Percentiles rank a stretch among this genome's conserved stretches.
Conservation (phyloP, 1,284 basidiomycete species). For the Rugosomyces carneus region DNA sequence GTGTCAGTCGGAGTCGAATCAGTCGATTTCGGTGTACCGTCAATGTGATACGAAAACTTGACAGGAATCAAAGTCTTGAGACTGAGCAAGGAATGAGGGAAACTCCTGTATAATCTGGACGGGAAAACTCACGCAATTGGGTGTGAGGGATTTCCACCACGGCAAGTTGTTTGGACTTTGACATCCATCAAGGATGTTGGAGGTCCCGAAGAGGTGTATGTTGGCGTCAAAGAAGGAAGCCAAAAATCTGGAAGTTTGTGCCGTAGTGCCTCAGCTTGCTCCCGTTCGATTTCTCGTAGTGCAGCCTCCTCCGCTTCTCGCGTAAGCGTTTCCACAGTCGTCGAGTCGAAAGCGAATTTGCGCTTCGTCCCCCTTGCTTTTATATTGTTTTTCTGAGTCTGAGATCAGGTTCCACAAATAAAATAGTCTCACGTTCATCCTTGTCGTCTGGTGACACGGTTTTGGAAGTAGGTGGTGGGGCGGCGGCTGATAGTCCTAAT, state of each 20-base stretch:
- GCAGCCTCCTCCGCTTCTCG: slow-evolving; percentile 83
- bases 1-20: slow-evolving; percentile 37
- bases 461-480: slow-evolving; percentile 29
- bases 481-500: slow-evolving; percentile 52
- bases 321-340: slow-evolving; percentile 64
- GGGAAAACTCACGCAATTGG: slow-evolving; percentile 54
- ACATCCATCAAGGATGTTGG: slow-evolving; percentile 67
- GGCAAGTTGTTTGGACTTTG: slow-evolving; percentile 83
- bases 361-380: slow-evolving; percentile 59
- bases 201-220: slow-evolving; percentile 57
- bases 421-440: slow-evolving; percentile 28
- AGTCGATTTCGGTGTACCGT: slow-evolving; percentile 31
- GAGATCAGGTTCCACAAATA: background rate
- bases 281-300: slow-evolving; percentile 71
- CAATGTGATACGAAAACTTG: slow-evolving; percentile 57
- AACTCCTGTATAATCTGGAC: background rate
- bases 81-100: slow-evolving; percentile 27
- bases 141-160: slow-evolving; percentile 70
- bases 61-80: slow-evolving; percentile 75
- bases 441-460: slow-evolving; percentile 24
- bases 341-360: slow-evolving; percentile 73
- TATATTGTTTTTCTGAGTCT: slow-evolving; percentile 3
- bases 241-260: slow-evolving; percentile 92
- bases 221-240: slow-evolving; percentile 86
- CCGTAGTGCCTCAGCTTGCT: slow-evolving; percentile 79